phyloP scores from a whole-genome alignment of 2,329 filamentous ascomycete genomes.

The Arthrobotrys megalospora region DNA sequence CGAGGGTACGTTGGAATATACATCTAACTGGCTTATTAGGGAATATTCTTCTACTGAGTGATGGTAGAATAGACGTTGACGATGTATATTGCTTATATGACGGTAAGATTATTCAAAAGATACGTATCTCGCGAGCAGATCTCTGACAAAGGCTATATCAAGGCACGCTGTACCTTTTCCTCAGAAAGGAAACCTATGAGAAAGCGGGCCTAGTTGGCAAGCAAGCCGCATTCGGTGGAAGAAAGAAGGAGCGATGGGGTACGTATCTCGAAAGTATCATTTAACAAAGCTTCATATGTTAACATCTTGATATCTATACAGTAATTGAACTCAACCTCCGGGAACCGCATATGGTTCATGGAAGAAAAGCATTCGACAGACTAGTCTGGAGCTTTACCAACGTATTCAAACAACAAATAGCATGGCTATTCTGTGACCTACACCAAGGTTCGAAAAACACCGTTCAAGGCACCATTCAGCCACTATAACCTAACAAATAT shows the following conservation, averaged over 20 bases:
- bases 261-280: conserved; percentile 63
- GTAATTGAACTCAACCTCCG: conserved; percentile 84
- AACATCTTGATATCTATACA: conserved; percentile 66
- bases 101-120: conserved; percentile 70
- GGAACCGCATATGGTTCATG: conserved; percentile 81
- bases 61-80: conserved; percentile 79
- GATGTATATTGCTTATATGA: conserved; percentile 80
- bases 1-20: conserved; percentile 26
- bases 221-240: conserved; percentile 71
- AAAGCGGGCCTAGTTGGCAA: conserved; percentile 83
- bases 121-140: not conserved
- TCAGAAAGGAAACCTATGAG: conserved; percentile 87
- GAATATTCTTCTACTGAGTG: conserved; percentile 85
- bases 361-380: conserved; percentile 86
- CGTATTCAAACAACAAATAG: conserved; percentile 77
- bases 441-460: conserved; percentile 68
- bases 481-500: conserved; percentile 42
- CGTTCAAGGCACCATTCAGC: not conserved
- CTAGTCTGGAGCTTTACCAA: conserved; percentile 84
- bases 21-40: conserved; percentile 70
- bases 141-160: not conserved
- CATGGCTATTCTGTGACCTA: conserved; percentile 84
- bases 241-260: conserved; percentile 81
- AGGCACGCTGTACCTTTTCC: conserved; percentile 81
- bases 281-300: conserved; percentile 1